Conservation (phyloP, 2,329 filamentous ascomycete genomes). For the Microsporum audouinii region DNA sequence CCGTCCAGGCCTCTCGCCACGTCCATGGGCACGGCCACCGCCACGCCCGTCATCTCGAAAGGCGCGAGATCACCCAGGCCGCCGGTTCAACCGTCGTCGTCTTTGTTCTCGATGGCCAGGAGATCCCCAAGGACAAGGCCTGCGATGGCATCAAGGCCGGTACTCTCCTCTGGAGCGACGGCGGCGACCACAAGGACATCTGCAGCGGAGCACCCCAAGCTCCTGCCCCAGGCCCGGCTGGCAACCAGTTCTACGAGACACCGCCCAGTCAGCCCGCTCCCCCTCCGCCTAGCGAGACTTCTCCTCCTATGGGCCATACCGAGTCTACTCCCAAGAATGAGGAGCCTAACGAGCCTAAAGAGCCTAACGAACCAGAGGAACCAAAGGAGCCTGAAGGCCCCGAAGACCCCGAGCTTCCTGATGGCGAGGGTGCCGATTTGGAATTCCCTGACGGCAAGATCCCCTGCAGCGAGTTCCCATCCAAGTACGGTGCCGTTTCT, state of each 20-base stretch:
- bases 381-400: constrained; percentile 5
- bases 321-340: not conserved
- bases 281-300: not conserved
- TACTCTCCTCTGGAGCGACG: constrained; percentile 51
- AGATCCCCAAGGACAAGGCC: constrained; percentile 53
- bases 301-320: not conserved
- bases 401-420: constrained; percentile 14
- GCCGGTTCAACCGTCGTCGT: constrained; percentile 54
- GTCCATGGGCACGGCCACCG: constrained; percentile 33
- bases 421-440: constrained; percentile 46
- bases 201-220: constrained; percentile 23
- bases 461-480: constrained; percentile 62
- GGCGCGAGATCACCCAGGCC: constrained; percentile 35
- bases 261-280: constrained; percentile 11
- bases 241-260: constrained; percentile 14
- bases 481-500: constrained; percentile 64
- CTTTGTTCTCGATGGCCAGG: constrained; percentile 58
- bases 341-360: not conserved
- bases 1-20: constrained; percentile 16
- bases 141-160: constrained; percentile 60
- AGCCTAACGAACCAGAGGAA: constrained; percentile 8
- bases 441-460: constrained; percentile 67
- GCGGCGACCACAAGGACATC: constrained; percentile 48
- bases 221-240: not conserved
- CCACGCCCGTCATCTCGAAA: constrained; percentile 24